Evolutionary conservation across 106 monocot genomes (phyloP), one percentile per base, ranked within the genome.

Genomic region (Narthecium ossifragum): DNA sequence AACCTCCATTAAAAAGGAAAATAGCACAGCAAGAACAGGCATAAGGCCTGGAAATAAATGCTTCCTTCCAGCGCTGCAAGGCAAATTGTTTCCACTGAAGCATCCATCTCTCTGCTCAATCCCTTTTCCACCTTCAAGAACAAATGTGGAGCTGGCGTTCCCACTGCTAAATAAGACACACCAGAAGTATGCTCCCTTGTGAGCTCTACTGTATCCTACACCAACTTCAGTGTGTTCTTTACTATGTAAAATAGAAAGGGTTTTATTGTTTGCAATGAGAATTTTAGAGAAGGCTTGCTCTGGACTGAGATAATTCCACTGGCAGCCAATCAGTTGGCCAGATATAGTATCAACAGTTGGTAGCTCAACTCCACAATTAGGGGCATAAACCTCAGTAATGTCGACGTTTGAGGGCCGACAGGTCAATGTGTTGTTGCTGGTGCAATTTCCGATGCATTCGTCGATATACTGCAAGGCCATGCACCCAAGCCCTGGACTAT

Each of bases 381-480:
- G 80, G n/a, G 90, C 90, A 52, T 76, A 90, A 22, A 90, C 67
- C 63, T 90, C 85, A 1, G 85, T 90, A 26, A 90, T 79, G 49
- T 85, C 81, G 0, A 51, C 64, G 57, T 78, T 79, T 7, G 74
- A 66, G 38, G 75, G 85, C 5, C 69, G 60, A 27, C 85, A 85
- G 27, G 5, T 64, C 12, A 77, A 8, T 3, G 78, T 85, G 55
- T 52, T 65, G 55, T 81, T 82, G n/a, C 58, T 46, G 31, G 59
- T 81, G 75, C 90, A 90, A 55, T 78, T 85, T 31, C 54, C 45
- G 0, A n/a, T 46, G 76, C 85, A 85, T 33, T 78, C 47, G 15
- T 75, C 65, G 15, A 90, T 73, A 21, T 78, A 82, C 55, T 90
- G 90, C 70, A 90, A 40, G n/a, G 90, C 90, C 75, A 90, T 90